Evolutionary conservation across 2,329 filamentous ascomycete species (phyloP).

Genomic region (Davidsoniella virescens): DNA sequence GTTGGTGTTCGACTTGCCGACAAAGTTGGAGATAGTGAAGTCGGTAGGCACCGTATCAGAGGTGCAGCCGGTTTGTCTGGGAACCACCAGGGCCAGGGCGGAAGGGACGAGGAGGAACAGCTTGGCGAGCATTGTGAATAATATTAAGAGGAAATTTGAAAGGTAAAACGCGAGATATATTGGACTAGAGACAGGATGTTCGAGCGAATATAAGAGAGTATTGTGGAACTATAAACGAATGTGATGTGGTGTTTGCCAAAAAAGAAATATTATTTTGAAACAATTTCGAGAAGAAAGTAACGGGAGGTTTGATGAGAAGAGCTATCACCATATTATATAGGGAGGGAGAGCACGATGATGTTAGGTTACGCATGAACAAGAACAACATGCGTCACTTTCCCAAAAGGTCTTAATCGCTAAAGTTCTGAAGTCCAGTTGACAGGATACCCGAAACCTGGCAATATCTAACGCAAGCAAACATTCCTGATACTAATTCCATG

Average conservation of each 20-base stretch:
- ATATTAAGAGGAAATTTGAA: background rate
- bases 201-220: background rate
- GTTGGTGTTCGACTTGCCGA: conserved; percentile 20
- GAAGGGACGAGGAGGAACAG: conserved; percentile 13
- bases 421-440: no score
- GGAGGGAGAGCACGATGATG: no score
- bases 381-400: no score
- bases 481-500: no score
- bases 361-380: no score
- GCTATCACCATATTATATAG: no score
- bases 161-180: background rate
- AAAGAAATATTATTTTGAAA: no score
- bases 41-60: conserved; percentile 23
- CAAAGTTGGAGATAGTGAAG: conserved; percentile 26
- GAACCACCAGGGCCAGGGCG: conserved; percentile 5
- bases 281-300: no score
- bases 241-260: background rate
- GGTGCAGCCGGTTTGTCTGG: conserved; percentile 10
- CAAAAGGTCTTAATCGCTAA: no score
- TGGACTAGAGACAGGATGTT: background rate
- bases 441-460: no score
- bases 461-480: no score
- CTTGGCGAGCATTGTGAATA: conserved; percentile 10
- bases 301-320: no score
- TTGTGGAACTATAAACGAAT: background rate